These are phyloP conservation scores for Apiotrichum mycotoxinovorans DNA, from an alignment of 1,284 basidiomycete species.

Conservation along the genomic window DNA sequence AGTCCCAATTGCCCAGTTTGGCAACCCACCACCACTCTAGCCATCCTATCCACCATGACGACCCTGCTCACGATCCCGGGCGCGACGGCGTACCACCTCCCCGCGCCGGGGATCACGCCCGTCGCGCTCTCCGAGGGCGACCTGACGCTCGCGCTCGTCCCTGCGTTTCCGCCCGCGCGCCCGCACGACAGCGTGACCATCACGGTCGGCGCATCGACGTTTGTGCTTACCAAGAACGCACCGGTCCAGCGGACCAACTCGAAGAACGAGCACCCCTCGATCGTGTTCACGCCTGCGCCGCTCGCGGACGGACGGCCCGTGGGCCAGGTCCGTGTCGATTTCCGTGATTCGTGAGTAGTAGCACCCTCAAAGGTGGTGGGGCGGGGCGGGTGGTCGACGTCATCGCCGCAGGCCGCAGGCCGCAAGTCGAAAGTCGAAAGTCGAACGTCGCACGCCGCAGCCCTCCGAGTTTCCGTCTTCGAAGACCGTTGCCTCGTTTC, in stretches of 20 bases:
- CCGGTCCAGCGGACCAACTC: slow-evolving; percentile 41
- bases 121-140: slow-evolving; percentile 43
- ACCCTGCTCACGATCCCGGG: slow-evolving; percentile 41
- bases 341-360: slow-evolving; percentile 37
- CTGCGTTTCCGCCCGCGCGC: slow-evolving; percentile 39
- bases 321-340: slow-evolving; percentile 44
- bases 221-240: slow-evolving; percentile 35
- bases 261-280: slow-evolving; percentile 40
- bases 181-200: slow-evolving; percentile 36
- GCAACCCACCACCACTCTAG: neutral
- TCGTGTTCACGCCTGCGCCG: slow-evolving; percentile 43
- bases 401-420: neutral
- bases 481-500: too few relatives aligned
- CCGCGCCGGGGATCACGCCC: slow-evolving; percentile 30
- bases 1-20: neutral
- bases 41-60: slow-evolving; percentile 26
- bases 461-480: too few relatives aligned
- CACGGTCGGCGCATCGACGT: slow-evolving; percentile 38
- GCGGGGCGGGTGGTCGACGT: neutral
- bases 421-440: neutral
- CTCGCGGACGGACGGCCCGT: slow-evolving; percentile 35
- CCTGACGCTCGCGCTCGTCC: slow-evolving; percentile 39
- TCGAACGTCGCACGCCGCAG: too few relatives aligned
- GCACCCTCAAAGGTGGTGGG: neutral
- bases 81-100: slow-evolving; percentile 39